Percentiles rank a stretch among this genome's conserved stretches.
Evolutionary conservation across 169 alveolate genomes (phyloP).

Genomic region (Theileria orientalis): DNA sequence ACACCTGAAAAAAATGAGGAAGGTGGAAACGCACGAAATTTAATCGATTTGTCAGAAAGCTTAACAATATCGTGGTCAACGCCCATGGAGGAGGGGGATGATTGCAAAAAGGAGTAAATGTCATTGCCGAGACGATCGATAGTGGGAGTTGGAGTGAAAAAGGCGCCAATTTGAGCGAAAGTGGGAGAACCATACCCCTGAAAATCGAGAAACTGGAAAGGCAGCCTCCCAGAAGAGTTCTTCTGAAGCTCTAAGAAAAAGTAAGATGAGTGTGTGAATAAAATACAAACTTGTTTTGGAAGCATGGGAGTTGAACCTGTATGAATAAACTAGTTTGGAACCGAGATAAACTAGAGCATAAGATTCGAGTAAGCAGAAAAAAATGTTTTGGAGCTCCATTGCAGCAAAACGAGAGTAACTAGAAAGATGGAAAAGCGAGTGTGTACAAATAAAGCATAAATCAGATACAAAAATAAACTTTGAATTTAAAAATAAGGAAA

Average conservation of each 20-base stretch:
- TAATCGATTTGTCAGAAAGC: conserved; percentile 6
- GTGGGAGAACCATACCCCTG: not conserved
- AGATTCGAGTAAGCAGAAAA: not conserved
- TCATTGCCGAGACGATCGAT: conserved; percentile 32
- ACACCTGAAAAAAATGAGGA: conserved; percentile 29
- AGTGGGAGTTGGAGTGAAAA: conserved; percentile 41
- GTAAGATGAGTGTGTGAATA: not conserved
- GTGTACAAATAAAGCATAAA: too few species aligned
- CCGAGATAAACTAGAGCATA: not conserved
- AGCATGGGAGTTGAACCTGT: not conserved
- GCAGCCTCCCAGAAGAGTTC: not conserved
- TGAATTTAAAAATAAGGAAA: not conserved
- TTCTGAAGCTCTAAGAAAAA: not conserved
- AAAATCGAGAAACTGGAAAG: not conserved
- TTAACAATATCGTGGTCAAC: conserved; percentile 46
- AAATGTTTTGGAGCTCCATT: too few species aligned
- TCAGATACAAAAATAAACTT: too few species aligned
- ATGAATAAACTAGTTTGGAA: not conserved
- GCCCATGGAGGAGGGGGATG: conserved; percentile 20
- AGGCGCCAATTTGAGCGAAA: conserved; percentile 58
- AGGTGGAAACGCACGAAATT: conserved; percentile 4
- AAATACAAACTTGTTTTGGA: not conserved
- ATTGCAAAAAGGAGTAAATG: conserved; percentile 49
- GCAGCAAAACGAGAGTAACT: too few species aligned
- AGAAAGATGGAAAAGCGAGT: too few species aligned